Evolutionary conservation across 768 basidiomycete genomes (phyloP).

Genomic region (Lactarius akahatsu): DNA sequence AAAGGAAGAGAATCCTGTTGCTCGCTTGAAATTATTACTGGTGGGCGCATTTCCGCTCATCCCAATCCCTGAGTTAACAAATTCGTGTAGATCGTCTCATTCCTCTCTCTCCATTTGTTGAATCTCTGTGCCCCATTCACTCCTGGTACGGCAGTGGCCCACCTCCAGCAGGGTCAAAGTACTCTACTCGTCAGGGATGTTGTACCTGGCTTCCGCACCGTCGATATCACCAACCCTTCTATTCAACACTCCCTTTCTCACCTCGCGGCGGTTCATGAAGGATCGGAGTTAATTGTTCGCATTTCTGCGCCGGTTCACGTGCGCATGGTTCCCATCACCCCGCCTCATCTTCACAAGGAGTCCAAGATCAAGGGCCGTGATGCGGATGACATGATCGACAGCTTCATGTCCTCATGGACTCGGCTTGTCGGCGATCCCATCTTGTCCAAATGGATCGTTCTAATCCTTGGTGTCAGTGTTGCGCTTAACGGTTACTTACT

Average conservation of each 20-base stretch:
- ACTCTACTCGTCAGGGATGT: constrained; percentile 32
- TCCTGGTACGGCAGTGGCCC: constrained; percentile 50
- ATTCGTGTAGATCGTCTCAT: constrained; percentile 69
- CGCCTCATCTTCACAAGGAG: constrained; percentile 29
- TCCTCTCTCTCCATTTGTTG: constrained; percentile 86
- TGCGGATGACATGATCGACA: constrained; percentile 62
- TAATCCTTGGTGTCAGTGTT: constrained; percentile 80
- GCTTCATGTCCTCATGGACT: constrained; percentile 91
- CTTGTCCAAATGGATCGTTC: constrained; percentile 92
- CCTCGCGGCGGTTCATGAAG: constrained; percentile 36
- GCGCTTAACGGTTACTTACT: constrained; percentile 91
- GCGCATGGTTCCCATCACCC: constrained; percentile 41
- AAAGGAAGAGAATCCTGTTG: constrained; percentile 76
- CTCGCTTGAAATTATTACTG: constrained; percentile 84
- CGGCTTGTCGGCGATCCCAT: constrained; percentile 91
- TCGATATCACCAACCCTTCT: constrained; percentile 67
- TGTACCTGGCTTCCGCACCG: constrained; percentile 44
- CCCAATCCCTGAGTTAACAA: constrained; percentile 11
- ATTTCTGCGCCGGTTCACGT: constrained; percentile 61
- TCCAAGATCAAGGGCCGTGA: constrained; percentile 12
- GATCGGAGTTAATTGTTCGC: constrained; percentile 52
- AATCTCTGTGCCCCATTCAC: constrained; percentile 93
- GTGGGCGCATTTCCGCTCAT: constrained; percentile 42
- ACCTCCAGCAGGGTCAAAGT: constrained; percentile 42
- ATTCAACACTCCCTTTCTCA: constrained; percentile 47